These are phyloP conservation scores for Artomyces pyxidatus DNA, from an alignment of 768 basidiomycete species.

Conservation along the genomic window DNA sequence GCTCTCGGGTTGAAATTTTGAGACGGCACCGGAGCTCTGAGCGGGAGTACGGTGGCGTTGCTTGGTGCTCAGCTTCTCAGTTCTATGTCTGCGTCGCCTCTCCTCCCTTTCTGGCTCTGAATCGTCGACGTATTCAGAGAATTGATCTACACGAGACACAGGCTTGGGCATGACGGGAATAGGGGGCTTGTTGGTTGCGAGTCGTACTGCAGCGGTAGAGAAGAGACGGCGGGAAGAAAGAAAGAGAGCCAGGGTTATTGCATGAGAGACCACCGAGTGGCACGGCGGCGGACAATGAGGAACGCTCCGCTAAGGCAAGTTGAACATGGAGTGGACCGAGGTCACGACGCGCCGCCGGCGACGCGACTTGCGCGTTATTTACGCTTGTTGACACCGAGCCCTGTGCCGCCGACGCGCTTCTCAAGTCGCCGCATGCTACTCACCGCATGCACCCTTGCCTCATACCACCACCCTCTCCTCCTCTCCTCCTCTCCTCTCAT, in stretches of 20 bases:
- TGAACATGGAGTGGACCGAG: no score
- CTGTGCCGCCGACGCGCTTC: background rate
- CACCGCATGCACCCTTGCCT: no score
- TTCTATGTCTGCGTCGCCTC: constrained; percentile 19
- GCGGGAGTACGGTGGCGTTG: constrained; percentile 12
- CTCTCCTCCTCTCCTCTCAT: background rate
- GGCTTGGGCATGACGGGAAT: no score
- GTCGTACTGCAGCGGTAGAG: no score
- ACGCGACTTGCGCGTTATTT: constrained; percentile 15
- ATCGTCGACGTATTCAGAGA: constrained; percentile 41
- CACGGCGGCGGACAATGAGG: no score
- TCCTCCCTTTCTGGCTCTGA: constrained; percentile 64
- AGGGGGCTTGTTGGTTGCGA: no score
- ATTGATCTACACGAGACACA: no score
- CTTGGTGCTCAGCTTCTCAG: constrained; percentile 17
- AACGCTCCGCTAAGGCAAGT: no score
- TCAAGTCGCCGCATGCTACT: background rate
- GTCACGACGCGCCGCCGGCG: no score
- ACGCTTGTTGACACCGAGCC: constrained; percentile 11
- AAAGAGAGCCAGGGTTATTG: background rate
- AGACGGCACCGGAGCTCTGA: no score
- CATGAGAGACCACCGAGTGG: background rate
- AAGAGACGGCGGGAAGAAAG: background rate
- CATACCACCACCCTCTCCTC: background rate
- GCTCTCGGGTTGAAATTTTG: no score